Conservation (phyloP, 352 stramenopile species). For the Phytopythium chamaehyphon region DNA sequence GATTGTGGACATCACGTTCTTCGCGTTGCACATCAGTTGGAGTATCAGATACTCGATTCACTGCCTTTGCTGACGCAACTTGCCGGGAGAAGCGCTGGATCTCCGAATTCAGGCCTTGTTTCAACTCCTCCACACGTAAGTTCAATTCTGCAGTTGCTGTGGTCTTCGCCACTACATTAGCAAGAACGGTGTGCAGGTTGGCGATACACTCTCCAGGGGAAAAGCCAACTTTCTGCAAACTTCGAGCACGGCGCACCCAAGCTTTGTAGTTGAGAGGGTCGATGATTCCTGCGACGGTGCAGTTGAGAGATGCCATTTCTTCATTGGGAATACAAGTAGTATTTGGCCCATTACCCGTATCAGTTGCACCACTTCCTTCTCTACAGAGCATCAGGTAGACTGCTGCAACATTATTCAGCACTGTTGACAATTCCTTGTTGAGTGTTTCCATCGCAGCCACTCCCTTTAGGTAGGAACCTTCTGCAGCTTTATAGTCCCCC, state of each 20-base stretch:
- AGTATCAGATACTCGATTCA: not conserved
- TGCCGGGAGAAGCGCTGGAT: conserved; percentile 4
- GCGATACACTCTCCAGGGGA: conserved; percentile 2
- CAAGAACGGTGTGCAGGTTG: conserved; percentile 8
- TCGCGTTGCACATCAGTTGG: conserved; percentile 7
- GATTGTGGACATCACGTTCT: not conserved
- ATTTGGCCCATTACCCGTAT: not conserved
- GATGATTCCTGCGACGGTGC: conserved; percentile 20
- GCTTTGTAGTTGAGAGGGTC: conserved; percentile 22
- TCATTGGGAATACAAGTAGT: not conserved
- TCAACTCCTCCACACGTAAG: conserved; percentile 9
- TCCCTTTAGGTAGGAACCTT: conserved; percentile 13
- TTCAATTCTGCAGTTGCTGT: not conserved
- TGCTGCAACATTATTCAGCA: conserved; percentile 26
- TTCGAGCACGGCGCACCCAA: conserved; percentile 18
- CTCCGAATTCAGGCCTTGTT: conserved; percentile 1
- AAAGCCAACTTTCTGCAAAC: conserved; percentile 14
- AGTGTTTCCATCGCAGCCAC: conserved; percentile 3
- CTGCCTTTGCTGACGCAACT: not conserved
- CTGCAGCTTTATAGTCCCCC: conserved; percentile 6
- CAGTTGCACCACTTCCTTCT: not conserved
- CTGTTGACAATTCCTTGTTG: conserved; percentile 7
- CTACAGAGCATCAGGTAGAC: conserved; percentile 10
- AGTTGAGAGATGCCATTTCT: conserved; percentile 17
- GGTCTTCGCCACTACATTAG: not conserved